Percentiles rank a stretch among this genome's conserved stretches.
Evolutionary conservation across 345 rosid species (phyloP).

Genomic region (Ailanthus altissimus): DNA sequence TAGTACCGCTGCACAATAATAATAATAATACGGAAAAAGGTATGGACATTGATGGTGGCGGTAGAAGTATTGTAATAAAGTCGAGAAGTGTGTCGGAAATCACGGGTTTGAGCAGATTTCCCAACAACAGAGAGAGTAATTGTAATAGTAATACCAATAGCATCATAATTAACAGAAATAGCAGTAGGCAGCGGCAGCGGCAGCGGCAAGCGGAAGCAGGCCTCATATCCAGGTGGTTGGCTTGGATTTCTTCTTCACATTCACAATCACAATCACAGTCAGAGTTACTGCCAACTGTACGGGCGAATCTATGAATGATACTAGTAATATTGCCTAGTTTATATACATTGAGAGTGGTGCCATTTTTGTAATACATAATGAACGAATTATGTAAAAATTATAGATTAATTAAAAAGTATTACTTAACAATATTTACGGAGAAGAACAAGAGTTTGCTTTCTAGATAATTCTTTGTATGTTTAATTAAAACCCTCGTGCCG

Average conservation of each 20-base stretch:
- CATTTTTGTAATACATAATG: too few relatives aligned
- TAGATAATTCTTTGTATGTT: too few relatives aligned
- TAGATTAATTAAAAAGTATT: too few relatives aligned
- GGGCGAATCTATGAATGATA: slow-evolving; percentile 15
- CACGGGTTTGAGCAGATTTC: slow-evolving; percentile 62
- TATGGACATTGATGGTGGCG: not conserved
- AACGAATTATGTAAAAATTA: too few relatives aligned
- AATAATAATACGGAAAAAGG: too few relatives aligned
- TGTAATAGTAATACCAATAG: too few relatives aligned
- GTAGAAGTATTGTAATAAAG: slow-evolving; percentile 59
- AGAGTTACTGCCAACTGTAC: slow-evolving; percentile 21
- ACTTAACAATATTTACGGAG: too few relatives aligned
- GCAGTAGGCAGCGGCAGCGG: slow-evolving; percentile 41
- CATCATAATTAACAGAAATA: not conserved
- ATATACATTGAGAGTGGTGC: too few relatives aligned
- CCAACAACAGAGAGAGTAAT: slow-evolving; percentile 35
- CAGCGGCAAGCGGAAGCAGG: slow-evolving; percentile 42
- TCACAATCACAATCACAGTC: too few relatives aligned
- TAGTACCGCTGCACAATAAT: not conserved
- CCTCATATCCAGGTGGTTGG: slow-evolving; percentile 44
- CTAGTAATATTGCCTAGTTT: not conserved
- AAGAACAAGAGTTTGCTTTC: too few relatives aligned
- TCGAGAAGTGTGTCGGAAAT: slow-evolving; percentile 80
- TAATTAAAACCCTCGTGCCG: too few relatives aligned
- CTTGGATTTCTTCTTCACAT: slow-evolving; percentile 38